These are phyloP conservation scores for Prunus yedoensis DNA, from an alignment of 331 rosid species.

Conservation along the genomic window DNA sequence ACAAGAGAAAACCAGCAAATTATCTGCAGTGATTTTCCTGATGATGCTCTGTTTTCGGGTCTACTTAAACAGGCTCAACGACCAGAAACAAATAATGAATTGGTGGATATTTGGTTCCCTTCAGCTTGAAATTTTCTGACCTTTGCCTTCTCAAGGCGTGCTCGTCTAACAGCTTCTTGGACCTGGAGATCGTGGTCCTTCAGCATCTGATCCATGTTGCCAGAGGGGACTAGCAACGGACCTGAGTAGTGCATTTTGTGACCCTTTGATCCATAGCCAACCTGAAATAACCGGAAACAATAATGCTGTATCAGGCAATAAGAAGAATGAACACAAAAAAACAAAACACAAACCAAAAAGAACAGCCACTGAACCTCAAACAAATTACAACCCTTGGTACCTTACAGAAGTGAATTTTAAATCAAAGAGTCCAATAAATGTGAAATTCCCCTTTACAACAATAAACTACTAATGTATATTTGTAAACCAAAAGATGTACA, in stretches of 20 bases:
- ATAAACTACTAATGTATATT: too few species aligned
- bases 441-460: background rate
- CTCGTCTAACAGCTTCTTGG: constrained; percentile 92
- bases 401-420: background rate
- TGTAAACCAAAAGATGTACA: too few species aligned
- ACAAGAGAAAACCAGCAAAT: constrained; percentile 31
- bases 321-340: background rate
- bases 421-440: too few species aligned
- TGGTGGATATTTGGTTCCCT: constrained; percentile 64
- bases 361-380: background rate
- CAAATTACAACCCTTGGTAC: background rate
- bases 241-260: constrained; percentile 97
- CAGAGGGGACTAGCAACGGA: constrained; percentile 85
- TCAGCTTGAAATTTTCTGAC: constrained; percentile 73
- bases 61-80: constrained; percentile 49
- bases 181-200: constrained; percentile 97
- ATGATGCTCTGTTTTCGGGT: constrained; percentile 33
- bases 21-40: constrained; percentile 32
- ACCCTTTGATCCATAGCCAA: constrained; percentile 88
- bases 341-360: background rate
- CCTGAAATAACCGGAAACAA: constrained; percentile 37
- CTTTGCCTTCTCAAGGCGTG: constrained; percentile 88
- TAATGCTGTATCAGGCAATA: constrained; percentile 2
- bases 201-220: constrained; percentile 94
- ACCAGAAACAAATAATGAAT: constrained; percentile 92